phyloP scores from a whole-genome alignment of 371 early-diverging fungal genomes.

The Saksenaea oblongispora region DNA sequence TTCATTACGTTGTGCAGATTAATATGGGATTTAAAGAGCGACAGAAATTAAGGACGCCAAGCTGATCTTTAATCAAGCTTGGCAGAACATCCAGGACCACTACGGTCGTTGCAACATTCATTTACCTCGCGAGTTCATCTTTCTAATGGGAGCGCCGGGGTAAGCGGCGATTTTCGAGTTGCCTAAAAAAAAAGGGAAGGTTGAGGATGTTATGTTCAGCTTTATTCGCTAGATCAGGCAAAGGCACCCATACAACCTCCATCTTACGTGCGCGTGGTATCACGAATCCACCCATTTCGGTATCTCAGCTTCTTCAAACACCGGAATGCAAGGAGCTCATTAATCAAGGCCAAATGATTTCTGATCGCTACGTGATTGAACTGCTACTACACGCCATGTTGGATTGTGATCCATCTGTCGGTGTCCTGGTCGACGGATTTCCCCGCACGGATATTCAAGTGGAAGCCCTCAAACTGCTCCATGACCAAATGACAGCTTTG shows the following conservation, averaged over 20 bases:
- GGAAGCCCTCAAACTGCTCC: constrained; percentile 60
- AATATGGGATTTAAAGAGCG: constrained; percentile 20
- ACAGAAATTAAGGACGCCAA: constrained; percentile 68
- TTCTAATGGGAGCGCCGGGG: constrained; percentile 75
- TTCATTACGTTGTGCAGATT: not conserved
- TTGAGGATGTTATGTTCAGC: not conserved
- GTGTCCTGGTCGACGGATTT: constrained; percentile 71
- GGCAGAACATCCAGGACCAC: constrained; percentile 66
- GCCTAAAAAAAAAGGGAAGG: not conserved
- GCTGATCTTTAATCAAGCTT: constrained; percentile 69
- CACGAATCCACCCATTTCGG: constrained; percentile 67
- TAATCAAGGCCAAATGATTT: constrained; percentile 69
- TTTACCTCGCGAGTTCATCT: constrained; percentile 68
- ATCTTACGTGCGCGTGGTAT: constrained; percentile 65
- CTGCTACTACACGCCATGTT: constrained; percentile 60
- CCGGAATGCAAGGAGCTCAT: constrained; percentile 68
- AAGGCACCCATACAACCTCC: constrained; percentile 71
- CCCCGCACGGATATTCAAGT: constrained; percentile 72
- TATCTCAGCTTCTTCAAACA: constrained; percentile 61
- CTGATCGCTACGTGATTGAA: constrained; percentile 64
- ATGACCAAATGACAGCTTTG: constrained; percentile 66
- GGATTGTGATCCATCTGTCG: constrained; percentile 62
- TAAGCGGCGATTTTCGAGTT: constrained; percentile 13
- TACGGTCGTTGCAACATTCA: constrained; percentile 63
- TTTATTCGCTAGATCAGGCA: constrained; percentile 47